phyloP scores from a whole-genome alignment of 1,284 basidiomycete genomes.

The Apiotrichum gracile region DNA sequence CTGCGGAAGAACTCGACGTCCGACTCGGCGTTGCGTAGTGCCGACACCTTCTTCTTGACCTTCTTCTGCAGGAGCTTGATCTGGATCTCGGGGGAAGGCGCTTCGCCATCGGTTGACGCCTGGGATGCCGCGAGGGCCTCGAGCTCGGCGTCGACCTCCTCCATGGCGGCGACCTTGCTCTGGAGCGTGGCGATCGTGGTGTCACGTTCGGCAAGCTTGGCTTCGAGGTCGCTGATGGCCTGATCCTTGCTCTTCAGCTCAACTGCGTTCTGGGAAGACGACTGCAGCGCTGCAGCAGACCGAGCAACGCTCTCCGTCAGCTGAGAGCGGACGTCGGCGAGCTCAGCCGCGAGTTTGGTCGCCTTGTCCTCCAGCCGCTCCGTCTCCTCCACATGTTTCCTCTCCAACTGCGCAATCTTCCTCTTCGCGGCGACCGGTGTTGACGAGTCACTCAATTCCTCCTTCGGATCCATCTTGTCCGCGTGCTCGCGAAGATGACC shows the following conservation, averaged over 20 bases:
- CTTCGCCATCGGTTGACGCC: neutral
- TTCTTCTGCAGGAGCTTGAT: slow-evolving; percentile 7
- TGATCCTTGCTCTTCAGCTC: neutral
- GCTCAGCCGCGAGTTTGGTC: too few relatives aligned
- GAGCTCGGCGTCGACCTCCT: neutral
- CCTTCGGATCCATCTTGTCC: neutral
- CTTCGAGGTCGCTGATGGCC: neutral
- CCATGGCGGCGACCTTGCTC: neutral
- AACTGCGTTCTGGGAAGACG: neutral
- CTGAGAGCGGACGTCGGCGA: neutral
- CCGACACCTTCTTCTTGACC: slow-evolving; percentile 3
- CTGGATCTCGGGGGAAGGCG: neutral
- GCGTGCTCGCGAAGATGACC: slow-evolving; percentile 3
- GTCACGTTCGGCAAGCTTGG: neutral
- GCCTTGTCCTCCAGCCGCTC: too few relatives aligned
- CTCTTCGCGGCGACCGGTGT: neutral
- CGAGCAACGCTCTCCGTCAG: neutral
- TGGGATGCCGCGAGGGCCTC: neutral
- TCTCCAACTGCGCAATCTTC: neutral
- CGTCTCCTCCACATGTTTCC: neutral
- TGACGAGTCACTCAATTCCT: neutral
- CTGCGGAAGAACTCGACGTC: slow-evolving; percentile 25
- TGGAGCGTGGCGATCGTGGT: neutral
- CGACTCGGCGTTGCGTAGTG: slow-evolving; percentile 1
- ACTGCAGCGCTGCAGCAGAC: neutral